Percentiles rank a stretch among this genome's conserved stretches.
These are phyloP conservation scores for Colletotrichum melonis DNA, from an alignment of 2,329 filamentous ascomycete genomes.

Conservation along the genomic window DNA sequence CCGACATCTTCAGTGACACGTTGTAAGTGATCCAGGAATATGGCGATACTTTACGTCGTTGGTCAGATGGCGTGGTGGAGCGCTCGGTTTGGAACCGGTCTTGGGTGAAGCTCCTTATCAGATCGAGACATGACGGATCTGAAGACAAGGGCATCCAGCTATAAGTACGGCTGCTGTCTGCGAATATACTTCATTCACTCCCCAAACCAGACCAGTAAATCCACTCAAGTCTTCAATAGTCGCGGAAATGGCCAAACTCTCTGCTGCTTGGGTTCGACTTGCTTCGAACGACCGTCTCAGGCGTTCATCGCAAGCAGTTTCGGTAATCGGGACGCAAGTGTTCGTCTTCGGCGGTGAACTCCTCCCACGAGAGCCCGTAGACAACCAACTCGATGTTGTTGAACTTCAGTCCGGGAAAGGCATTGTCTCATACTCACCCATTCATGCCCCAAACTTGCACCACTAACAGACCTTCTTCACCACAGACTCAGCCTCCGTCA, in stretches of 20 bases:
- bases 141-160: not conserved
- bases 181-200: no score
- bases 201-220: no score
- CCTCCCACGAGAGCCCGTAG: conserved; percentile 60
- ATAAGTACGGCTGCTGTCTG: not conserved
- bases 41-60: not conserved
- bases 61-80: not conserved
- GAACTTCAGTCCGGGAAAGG: conserved; percentile 38
- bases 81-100: not conserved
- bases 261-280: conserved; percentile 41
- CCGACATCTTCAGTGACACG: not conserved
- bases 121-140: not conserved
- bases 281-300: conserved; percentile 48
- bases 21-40: not conserved
- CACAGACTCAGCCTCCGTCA: not conserved
- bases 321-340: conserved; percentile 50
- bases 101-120: not conserved
- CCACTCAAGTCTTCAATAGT: not conserved
- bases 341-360: conserved; percentile 66
- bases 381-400: conserved; percentile 58
- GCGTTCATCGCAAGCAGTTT: conserved; percentile 62
- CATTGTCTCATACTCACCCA: not conserved
- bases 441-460: not conserved
- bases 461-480: not conserved
- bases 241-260: conserved; percentile 26